Evolutionary conservation across 2,329 filamentous ascomycete species (phyloP).

Genomic region (Paecilomyces sp.): DNA sequence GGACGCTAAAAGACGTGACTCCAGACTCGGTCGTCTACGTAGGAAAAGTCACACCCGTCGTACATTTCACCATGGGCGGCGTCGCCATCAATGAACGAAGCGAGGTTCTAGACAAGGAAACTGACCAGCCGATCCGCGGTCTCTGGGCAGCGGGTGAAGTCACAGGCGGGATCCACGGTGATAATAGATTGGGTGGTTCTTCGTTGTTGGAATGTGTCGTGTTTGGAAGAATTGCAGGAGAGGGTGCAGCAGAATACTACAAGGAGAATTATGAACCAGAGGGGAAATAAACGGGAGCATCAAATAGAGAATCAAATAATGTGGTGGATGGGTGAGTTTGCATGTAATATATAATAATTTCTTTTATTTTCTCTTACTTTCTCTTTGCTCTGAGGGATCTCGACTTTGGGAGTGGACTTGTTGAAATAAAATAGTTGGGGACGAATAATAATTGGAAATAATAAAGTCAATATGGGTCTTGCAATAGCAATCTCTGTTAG

Average conservation of each 20-base stretch:
- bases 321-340: background rate
- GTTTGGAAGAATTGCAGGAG: slow-evolving; percentile 54
- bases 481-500: no score
- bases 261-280: background rate
- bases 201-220: slow-evolving; percentile 58
- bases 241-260: slow-evolving; percentile 33
- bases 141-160: slow-evolving; percentile 60
- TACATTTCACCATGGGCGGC: slow-evolving; percentile 63
- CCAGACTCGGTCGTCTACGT: slow-evolving; percentile 50
- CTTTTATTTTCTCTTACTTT: background rate
- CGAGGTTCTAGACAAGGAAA: slow-evolving; percentile 40
- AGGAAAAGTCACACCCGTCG: slow-evolving; percentile 55
- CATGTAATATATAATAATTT: background rate
- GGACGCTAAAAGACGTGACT: slow-evolving; percentile 44
- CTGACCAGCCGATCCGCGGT: slow-evolving; percentile 42
- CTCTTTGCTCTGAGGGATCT: no score
- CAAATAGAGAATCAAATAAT: background rate
- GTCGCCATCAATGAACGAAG: slow-evolving; percentile 49
- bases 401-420: no score
- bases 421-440: no score
- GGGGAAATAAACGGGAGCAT: background rate
- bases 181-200: slow-evolving; percentile 55
- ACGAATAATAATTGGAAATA: no score
- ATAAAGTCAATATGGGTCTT: no score
- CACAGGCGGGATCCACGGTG: slow-evolving; percentile 57